Evolutionary conservation across 441 rosid species (phyloP).

Genomic region (Gossypium schwendimanii): DNA sequence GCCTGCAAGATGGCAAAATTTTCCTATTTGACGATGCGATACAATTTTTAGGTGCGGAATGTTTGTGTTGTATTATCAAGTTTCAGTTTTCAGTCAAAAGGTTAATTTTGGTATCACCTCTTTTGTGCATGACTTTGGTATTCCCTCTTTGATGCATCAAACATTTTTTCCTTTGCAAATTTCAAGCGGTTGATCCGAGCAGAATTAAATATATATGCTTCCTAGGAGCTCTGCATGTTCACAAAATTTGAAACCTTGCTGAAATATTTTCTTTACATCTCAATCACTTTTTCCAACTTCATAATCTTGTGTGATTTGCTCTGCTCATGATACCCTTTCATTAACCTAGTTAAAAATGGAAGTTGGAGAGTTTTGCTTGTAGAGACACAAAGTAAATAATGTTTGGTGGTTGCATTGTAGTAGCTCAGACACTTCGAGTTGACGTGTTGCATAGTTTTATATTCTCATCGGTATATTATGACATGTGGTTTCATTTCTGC

Average conservation of each 20-base stretch:
- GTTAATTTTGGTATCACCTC: not conserved
- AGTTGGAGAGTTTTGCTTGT: not conserved
- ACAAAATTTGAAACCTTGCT: not conserved
- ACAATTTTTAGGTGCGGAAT: slow-evolving; percentile 64
- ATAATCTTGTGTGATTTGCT: not conserved
- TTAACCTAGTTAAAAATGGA: not conserved
- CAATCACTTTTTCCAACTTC: not conserved
- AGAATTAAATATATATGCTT: not conserved
- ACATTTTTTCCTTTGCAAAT: not conserved
- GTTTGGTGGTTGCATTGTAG: slow-evolving; percentile 1
- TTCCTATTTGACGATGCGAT: slow-evolving; percentile 83
- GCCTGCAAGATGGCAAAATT: slow-evolving; percentile 64
- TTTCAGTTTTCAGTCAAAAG: not conserved
- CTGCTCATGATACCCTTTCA: not conserved
- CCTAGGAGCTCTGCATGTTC: not conserved
- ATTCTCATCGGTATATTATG: not conserved
- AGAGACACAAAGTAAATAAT: not conserved
- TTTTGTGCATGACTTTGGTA: not conserved
- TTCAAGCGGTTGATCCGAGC: not conserved
- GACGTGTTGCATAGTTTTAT: not conserved
- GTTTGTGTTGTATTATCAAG: slow-evolving; percentile 1
- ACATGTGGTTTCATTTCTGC: slow-evolving; percentile 22
- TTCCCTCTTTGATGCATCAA: not conserved
- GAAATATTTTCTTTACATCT: not conserved
- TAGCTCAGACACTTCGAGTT: slow-evolving; percentile 3